A percentile compares a stretch with the other conserved stretches of the same genome.
These are phyloP conservation scores for Zasmidium cellare DNA, from an alignment of 2,329 filamentous ascomycete genomes.

Conservation along the genomic window DNA sequence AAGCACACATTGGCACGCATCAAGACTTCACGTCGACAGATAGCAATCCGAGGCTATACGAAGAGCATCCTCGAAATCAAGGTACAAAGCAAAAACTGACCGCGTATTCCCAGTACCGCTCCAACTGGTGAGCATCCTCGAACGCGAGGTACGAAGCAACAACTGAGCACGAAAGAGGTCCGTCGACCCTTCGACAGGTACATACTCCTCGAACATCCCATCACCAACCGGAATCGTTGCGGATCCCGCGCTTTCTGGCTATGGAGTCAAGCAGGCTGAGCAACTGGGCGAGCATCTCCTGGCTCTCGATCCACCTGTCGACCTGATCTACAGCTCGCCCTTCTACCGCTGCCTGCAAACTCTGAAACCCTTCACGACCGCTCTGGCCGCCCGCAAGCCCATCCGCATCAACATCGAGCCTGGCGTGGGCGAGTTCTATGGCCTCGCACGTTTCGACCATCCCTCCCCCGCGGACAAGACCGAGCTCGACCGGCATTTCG, in stretches of 20 bases:
- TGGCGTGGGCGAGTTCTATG: conserved; percentile 80
- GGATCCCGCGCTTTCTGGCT: conserved; percentile 82
- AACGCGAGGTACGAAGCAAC: background rate
- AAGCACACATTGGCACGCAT: background rate
- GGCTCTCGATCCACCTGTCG: conserved; percentile 64
- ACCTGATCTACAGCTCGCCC: conserved; percentile 77
- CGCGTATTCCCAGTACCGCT: too few species aligned
- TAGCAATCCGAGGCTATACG: background rate
- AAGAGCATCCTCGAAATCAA: too few species aligned
- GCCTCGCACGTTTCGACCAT: conserved; percentile 79
- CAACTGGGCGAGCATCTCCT: conserved; percentile 70
- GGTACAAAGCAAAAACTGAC: too few species aligned
- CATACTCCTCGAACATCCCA: conserved; percentile 70
- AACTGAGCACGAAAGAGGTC: conserved; percentile 63
- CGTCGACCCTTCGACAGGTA: conserved; percentile 76
- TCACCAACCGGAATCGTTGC: conserved; percentile 86
- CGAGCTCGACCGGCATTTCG: conserved; percentile 68
- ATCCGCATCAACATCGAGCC: conserved; percentile 38
- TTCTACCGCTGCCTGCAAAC: conserved; percentile 90
- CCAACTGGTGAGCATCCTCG: too few species aligned
- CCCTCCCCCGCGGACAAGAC: conserved; percentile 69
- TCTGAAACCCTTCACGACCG: conserved; percentile 66
- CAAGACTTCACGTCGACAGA: background rate
- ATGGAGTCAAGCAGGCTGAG: conserved; percentile 80
- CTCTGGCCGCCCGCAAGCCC: conserved; percentile 40